A percentile compares a stretch with the other conserved stretches of the same genome.
Evolutionary conservation across 2,329 filamentous ascomycete genomes (phyloP).

Genomic region (Hypoxylon sp.): DNA sequence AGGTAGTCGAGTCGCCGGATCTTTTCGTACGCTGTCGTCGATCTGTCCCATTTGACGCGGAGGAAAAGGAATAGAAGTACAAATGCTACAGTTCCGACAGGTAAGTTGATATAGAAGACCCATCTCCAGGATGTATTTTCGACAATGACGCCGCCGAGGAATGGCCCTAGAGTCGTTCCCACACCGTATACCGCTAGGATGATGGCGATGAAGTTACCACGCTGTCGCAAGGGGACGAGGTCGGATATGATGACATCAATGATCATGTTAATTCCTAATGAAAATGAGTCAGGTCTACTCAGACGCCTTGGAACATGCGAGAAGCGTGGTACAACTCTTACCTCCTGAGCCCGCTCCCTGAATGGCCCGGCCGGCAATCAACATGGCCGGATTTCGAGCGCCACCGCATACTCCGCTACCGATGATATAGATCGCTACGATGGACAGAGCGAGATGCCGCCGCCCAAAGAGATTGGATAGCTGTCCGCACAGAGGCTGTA

Average conservation of each 20-base stretch:
- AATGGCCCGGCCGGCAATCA: conserved; percentile 57
- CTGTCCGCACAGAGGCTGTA: conserved; percentile 61
- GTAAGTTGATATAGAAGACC: conserved; percentile 51
- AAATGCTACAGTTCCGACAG: conserved; percentile 50
- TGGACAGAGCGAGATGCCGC: conserved; percentile 52
- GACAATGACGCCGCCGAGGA: conserved; percentile 43
- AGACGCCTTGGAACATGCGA: not conserved
- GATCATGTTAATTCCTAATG: conserved; percentile 52
- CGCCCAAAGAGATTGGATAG: conserved; percentile 61
- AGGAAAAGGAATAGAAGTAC: conserved; percentile 52
- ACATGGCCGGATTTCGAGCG: conserved; percentile 53
- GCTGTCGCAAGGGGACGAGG: conserved; percentile 60
- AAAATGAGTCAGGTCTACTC: not conserved
- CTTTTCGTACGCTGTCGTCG: conserved; percentile 33
- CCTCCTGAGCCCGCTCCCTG: conserved; percentile 57
- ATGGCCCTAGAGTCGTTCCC: conserved; percentile 40
- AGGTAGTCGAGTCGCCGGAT: conserved; percentile 54
- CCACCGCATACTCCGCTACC: conserved; percentile 61
- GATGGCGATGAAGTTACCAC: conserved; percentile 56
- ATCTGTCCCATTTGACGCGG: conserved; percentile 49
- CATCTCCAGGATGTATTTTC: conserved; percentile 44
- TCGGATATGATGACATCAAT: conserved; percentile 63
- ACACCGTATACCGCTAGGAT: conserved; percentile 41
- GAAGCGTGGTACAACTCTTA: not conserved
- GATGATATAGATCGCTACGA: conserved; percentile 58